These are phyloP conservation scores for Wickerhamomyces xylosicus DNA, from an alignment of 805 yeast species.

Conservation along the genomic window DNA sequence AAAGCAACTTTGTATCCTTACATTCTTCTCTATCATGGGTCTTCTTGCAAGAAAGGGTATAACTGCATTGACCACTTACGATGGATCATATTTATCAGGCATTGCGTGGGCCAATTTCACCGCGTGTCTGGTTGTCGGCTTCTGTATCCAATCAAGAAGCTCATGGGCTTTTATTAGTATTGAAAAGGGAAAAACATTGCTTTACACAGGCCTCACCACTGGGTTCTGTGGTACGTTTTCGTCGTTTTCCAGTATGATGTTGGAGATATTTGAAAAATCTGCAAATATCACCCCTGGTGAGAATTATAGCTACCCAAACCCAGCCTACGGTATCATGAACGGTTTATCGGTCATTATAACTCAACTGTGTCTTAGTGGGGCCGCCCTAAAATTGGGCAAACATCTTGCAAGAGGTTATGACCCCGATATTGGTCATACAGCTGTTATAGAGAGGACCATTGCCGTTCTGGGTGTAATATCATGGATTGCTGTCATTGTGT, in stretches of 20 bases:
- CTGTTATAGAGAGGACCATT: conserved; percentile 7
- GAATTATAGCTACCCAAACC: conserved; percentile 34
- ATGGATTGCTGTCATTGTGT: conserved; percentile 17
- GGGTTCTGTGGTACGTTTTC: conserved; percentile 83
- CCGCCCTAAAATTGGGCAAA: conserved; percentile 50
- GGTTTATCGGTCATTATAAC: conserved; percentile 51
- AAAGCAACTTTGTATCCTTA: conserved; percentile 11
- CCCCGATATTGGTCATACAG: conserved; percentile 37
- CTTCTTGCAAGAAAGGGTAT: conserved; percentile 47
- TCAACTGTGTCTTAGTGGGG: conserved; percentile 50
- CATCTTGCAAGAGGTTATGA: conserved; percentile 36
- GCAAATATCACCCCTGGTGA: conserved; percentile 26
- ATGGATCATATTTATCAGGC: conserved; percentile 44
- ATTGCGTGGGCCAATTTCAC: too few relatives aligned
- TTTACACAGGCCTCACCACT: conserved; percentile 54
- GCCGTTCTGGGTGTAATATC: conserved; percentile 9
- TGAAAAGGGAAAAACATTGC: conserved; percentile 18
- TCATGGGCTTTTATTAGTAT: conserved; percentile 21
- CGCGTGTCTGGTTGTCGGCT: too few relatives aligned
- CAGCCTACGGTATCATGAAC: conserved; percentile 75
- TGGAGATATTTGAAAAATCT: conserved; percentile 42
- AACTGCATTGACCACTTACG: conserved; percentile 36
- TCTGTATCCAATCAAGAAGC: too few relatives aligned
- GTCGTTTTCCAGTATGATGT: conserved; percentile 59
- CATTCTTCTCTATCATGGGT: conserved; percentile 38